A percentile compares a stretch with the other conserved stretches of the same genome.
Conservation (phyloP, 805 yeast genomes). For the Martiniozyma abietophila region DNA sequence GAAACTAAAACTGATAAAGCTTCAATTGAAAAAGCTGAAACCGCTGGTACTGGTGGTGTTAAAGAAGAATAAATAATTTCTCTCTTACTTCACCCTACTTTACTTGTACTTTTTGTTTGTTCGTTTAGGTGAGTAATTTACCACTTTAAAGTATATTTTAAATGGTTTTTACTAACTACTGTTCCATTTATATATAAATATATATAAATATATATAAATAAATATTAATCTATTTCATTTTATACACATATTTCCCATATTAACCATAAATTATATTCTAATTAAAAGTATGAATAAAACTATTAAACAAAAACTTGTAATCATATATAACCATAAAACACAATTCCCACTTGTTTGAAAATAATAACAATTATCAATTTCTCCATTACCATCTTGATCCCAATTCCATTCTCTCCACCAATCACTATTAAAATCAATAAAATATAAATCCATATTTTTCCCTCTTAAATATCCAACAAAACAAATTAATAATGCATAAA, state of each 20-base stretch:
- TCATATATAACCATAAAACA: conserved; percentile 40
- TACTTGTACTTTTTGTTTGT: too few relatives aligned
- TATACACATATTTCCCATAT: neutral
- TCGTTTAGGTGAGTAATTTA: too few relatives aligned
- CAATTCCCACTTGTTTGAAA: conserved; percentile 55
- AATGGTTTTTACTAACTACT: too few relatives aligned
- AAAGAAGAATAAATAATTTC: conserved; percentile 58
- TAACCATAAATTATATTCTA: conserved; percentile 24
- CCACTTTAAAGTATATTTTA: too few relatives aligned
- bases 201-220: neutral
- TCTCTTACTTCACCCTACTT: too few relatives aligned
- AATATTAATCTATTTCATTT: neutral
- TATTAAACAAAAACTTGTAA: conserved; percentile 44
- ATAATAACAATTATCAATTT: conserved; percentile 22
- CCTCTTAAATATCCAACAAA: conserved; percentile 29
- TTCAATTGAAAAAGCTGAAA: conserved; percentile 76
- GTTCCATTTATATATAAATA: conserved; percentile 2
- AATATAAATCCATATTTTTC: conserved; percentile 25
- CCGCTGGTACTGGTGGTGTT: conserved; percentile 77
- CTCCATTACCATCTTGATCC: conserved; percentile 8
- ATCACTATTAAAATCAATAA: conserved; percentile 19
- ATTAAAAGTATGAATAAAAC: conserved; percentile 42
- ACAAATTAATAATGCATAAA: conserved; percentile 44
- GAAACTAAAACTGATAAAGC: conserved; percentile 78
- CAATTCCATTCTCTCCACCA: conserved; percentile 16